Percentiles rank a stretch among this genome's conserved stretches.
phyloP scores from a whole-genome alignment of 352 stramenopile species.

The Globisporangium cederbergense region DNA sequence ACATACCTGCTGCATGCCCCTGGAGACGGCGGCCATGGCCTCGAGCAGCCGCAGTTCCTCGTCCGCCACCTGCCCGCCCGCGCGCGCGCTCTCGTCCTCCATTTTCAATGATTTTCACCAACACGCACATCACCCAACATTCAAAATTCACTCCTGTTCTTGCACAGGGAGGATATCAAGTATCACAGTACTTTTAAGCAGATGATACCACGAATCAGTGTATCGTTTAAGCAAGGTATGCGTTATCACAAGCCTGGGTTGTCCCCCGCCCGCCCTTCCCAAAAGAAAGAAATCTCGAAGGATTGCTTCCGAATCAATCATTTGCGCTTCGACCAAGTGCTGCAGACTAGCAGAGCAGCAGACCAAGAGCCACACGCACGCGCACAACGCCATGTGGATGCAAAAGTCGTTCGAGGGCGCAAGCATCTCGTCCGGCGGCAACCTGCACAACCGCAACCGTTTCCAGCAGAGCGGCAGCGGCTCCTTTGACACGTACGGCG shows the following conservation, averaged over 20 bases:
- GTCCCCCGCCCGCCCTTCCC: not conserved
- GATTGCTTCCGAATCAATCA: not conserved
- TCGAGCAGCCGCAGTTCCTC: constrained; percentile 50
- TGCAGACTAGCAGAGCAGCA: not conserved
- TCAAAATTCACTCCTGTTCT: too few relatives aligned
- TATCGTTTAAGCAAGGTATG: not conserved
- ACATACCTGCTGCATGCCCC: constrained; percentile 38
- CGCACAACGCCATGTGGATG: constrained; percentile 46
- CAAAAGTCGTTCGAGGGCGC: constrained; percentile 51
- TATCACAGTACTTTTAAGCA: constrained; percentile 14
- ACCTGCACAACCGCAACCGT: constrained; percentile 51
- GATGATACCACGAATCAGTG: constrained; percentile 3
- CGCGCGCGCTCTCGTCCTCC: constrained; percentile 20
- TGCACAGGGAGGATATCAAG: not conserved
- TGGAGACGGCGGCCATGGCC: constrained; percentile 35
- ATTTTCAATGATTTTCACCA: constrained; percentile 7
- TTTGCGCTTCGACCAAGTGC: not conserved
- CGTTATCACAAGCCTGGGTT: not conserved
- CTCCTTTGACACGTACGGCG: constrained; percentile 30
- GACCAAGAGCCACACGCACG: not conserved
- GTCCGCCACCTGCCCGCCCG: constrained; percentile 33
- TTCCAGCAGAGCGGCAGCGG: constrained; percentile 23
- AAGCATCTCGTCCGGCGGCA: constrained; percentile 31
- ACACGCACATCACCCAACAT: not conserved
- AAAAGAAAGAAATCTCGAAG: not conserved